phyloP scores from a whole-genome alignment of 768 basidiomycete species.

The Tricholoma sp. region DNA sequence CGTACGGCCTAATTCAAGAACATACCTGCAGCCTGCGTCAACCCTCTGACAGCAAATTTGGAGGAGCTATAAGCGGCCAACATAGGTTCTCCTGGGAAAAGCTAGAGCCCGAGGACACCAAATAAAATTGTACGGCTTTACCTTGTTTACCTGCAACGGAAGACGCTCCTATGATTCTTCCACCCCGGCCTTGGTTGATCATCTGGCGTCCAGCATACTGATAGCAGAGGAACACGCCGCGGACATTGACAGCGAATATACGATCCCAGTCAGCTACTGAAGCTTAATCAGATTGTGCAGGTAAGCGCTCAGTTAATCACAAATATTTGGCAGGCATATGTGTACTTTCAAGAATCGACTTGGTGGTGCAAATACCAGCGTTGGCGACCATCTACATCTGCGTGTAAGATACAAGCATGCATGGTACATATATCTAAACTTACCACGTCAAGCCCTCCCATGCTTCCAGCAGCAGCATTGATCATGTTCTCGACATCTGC shows the following conservation, averaged over 20 bases:
- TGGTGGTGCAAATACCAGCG: constrained; percentile 22
- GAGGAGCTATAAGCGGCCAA: constrained; percentile 26
- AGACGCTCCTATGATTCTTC: constrained; percentile 29
- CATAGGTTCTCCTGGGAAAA: constrained; percentile 4
- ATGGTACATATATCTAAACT: constrained; percentile 3
- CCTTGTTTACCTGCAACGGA: constrained; percentile 30
- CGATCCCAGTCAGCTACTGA: constrained; percentile 23
- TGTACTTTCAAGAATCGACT: constrained; percentile 19
- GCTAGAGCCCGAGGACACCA: not conserved
- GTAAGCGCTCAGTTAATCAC: not conserved
- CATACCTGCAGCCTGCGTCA: constrained; percentile 29
- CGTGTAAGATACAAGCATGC: not conserved
- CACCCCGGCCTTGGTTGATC: constrained; percentile 30
- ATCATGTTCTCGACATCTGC: constrained; percentile 32
- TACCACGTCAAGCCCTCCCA: constrained; percentile 28
- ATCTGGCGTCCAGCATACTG: constrained; percentile 28
- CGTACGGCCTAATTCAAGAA: not conserved
- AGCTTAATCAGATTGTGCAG: constrained; percentile 8
- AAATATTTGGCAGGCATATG: constrained; percentile 5
- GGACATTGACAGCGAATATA: constrained; percentile 22
- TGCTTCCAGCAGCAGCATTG: constrained; percentile 4
- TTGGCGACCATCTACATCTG: constrained; percentile 30
- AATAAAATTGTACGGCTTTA: not conserved
- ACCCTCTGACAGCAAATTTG: constrained; percentile 36
- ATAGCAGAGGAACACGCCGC: constrained; percentile 28